Evolutionary conservation across 345 rosid species (phyloP), one percentile per base, ranked within the genome.

Genomic region (Combretum micranthum): DNA sequence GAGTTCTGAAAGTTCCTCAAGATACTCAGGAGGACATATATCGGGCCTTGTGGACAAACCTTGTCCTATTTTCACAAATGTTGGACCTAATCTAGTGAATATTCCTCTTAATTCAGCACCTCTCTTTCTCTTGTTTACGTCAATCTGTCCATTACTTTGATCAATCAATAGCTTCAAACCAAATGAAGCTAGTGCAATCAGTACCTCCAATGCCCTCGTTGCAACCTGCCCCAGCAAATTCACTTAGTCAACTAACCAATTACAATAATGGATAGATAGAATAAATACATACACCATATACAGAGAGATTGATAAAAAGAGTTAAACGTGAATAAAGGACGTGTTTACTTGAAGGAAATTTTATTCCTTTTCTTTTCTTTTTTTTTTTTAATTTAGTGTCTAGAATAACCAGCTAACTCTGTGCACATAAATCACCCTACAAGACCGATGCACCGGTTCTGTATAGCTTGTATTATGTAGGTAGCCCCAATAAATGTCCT

Each of bases 41-140:
- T 92, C 97, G 3, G 99, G 99, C 68, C 99, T 77, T 37, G 99
- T 93, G 20, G 99, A 93, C 60, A 93, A 70, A 22, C 97, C 99
- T 75, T 93, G 99, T 53, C 99, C 99, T 4, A 93, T 64, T 69
- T 93, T 93, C n/a, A 93, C 97, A 50, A 93, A 93, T 59, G 99
- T 86, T 37, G 99, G 96, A 0, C 99, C 99, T 20, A 93, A 69
- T 62, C 88, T 80, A 44, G 91, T 89, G 74, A 93, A 88, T 18
- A 85, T 88, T 12, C 42, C 56, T 15, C 87, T 68, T 57, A 93
- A 77, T 68, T 93, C 83, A 57, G 47, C 59, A 0, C 90, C 96
- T 51, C 97, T 77, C 72, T 57, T 73, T 68, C 80, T 83, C 88
- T 86, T 93, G 56, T 93, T 88, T 47, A 49, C 69, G 25, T 86